These are phyloP conservation scores for Rhododendron henanense DNA, from an alignment of 148 eudicot species.

Conservation along the genomic window DNA sequence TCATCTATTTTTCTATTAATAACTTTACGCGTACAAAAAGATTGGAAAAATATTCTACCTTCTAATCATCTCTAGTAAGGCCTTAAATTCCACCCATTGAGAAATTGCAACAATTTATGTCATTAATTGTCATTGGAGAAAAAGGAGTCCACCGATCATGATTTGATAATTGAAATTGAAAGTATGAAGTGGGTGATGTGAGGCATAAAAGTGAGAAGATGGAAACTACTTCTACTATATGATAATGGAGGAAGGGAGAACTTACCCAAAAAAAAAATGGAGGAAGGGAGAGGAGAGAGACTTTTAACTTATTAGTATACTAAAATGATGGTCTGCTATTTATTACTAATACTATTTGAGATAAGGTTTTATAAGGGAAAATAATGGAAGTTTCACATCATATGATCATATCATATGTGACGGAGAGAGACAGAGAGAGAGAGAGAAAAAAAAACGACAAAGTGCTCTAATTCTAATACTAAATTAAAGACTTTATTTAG, in stretches of 20 bases:
- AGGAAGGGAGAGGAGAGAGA: background rate
- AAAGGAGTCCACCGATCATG: background rate
- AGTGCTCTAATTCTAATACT: background rate
- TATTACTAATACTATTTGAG: background rate
- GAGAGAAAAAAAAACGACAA: background rate
- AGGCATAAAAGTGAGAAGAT: slow-evolving; percentile 3
- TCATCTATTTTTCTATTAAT: no score
- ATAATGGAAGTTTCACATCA: slow-evolving; percentile 1
- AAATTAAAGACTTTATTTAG: background rate
- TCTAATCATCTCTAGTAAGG: background rate
- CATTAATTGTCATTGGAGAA: background rate
- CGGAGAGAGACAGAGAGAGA: background rate
- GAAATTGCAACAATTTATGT: background rate
- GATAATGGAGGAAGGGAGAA: background rate
- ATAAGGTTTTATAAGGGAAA: background rate
- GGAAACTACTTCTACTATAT: background rate
- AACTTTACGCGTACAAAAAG: background rate
- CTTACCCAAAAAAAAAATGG: no score
- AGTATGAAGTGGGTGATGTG: background rate
- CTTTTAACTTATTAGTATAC: background rate
- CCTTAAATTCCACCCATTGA: background rate
- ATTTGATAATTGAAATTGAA: background rate
- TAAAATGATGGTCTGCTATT: background rate
- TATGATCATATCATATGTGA: background rate
- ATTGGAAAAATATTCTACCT: background rate